phyloP scores from a whole-genome alignment of 805 yeast genomes.

The Saccharomycopsis fermentans region DNA sequence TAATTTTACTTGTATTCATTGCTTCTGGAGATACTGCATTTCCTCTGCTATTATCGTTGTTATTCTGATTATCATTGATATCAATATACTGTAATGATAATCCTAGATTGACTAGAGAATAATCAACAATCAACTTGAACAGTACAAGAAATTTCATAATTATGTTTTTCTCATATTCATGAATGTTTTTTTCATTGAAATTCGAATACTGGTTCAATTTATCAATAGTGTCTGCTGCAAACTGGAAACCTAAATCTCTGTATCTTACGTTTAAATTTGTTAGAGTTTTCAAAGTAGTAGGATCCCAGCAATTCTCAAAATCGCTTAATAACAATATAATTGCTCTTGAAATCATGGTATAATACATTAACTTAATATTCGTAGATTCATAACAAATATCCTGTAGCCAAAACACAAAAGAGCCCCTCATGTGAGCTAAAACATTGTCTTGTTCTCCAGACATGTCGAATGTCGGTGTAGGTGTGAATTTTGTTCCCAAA shows the following conservation, averaged over 20 bases:
- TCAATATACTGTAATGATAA: conserved; percentile 1
- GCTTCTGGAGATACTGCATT: no score
- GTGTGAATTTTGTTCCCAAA: neutral
- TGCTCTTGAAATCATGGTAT: conserved; percentile 7
- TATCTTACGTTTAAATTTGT: neutral
- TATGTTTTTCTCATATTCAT: neutral
- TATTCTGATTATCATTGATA: neutral
- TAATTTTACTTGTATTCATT: no score
- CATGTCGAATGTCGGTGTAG: neutral
- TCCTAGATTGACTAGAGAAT: conserved; percentile 10
- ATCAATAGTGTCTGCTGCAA: conserved; percentile 2
- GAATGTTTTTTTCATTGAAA: neutral
- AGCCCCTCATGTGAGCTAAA: conserved; percentile 2
- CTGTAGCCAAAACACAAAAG: conserved; percentile 4
- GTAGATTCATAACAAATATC: neutral
- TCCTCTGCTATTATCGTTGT: neutral
- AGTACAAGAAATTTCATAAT: neutral
- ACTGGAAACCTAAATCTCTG: neutral
- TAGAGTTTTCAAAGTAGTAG: neutral
- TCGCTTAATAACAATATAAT: neutral
- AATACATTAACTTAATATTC: neutral
- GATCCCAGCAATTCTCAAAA: neutral
- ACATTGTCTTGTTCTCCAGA: conserved; percentile 11
- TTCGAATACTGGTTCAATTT: neutral
- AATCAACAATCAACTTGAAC: conserved; percentile 7